Percentiles rank a stretch among this genome's conserved stretches.
Evolutionary conservation across 169 alveolate genomes (phyloP).

Genomic region (Babesia bigemina): DNA sequence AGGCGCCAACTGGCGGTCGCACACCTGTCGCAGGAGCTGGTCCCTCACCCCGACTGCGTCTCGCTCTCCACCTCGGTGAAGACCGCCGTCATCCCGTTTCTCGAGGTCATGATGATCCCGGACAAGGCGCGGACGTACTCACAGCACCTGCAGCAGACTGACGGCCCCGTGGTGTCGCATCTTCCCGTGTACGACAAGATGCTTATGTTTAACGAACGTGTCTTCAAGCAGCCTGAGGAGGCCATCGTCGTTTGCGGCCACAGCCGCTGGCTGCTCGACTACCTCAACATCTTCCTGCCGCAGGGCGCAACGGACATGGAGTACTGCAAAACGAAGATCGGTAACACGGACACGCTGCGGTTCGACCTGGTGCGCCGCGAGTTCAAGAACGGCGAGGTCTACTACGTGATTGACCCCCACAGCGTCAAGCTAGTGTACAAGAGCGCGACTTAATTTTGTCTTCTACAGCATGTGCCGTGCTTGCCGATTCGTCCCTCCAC

Average conservation of each 20-base stretch:
- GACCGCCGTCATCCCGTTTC: slow-evolving; percentile 42
- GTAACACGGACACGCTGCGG: slow-evolving; percentile 31
- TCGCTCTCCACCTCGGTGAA: slow-evolving; percentile 35
- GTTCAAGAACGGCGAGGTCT: slow-evolving; percentile 1
- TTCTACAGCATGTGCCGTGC: too few species aligned
- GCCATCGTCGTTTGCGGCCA: slow-evolving; percentile 60
- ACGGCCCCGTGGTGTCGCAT: not conserved
- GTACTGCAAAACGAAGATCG: slow-evolving; percentile 14
- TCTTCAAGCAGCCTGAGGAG: slow-evolving; percentile 52
- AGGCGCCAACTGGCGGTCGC: not conserved
- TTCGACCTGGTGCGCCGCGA: slow-evolving; percentile 16
- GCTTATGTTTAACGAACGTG: slow-evolving; percentile 44
- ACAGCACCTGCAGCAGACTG: not conserved
- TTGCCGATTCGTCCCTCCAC: not conserved
- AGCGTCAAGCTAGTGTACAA: slow-evolving; percentile 33
- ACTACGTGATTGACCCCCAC: slow-evolving; percentile 11
- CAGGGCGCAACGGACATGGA: slow-evolving; percentile 5
- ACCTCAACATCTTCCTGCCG: slow-evolving; percentile 48
- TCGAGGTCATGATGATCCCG: slow-evolving; percentile 53
- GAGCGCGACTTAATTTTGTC: not conserved
- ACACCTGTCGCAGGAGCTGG: slow-evolving; percentile 38
- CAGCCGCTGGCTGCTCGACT: slow-evolving; percentile 54
- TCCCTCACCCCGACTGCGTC: slow-evolving; percentile 63
- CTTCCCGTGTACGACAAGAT: slow-evolving; percentile 43
- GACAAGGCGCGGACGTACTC: slow-evolving; percentile 35